phyloP scores from a whole-genome alignment of 2,329 filamentous ascomycete genomes.

The Scorias spongiosa region DNA sequence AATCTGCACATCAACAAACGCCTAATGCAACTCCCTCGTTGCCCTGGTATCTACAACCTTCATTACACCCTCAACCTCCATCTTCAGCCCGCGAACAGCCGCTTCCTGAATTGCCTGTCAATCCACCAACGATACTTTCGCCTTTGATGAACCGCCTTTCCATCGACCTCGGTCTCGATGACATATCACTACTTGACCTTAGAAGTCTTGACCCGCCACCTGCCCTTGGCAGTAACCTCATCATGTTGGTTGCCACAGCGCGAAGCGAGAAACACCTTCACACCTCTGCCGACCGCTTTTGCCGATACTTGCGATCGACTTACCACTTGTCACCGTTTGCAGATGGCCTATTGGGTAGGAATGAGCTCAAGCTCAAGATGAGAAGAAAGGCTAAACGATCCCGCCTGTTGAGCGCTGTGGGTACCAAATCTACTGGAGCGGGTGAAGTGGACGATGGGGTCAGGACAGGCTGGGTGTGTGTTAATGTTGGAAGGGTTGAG shows the following conservation, averaged over 20 bases:
- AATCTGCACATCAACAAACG: not conserved
- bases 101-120: conserved; percentile 49
- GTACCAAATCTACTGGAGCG: conserved; percentile 40
- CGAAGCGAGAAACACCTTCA: conserved; percentile 88
- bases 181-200: conserved; percentile 66
- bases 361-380: conserved; percentile 80
- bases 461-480: conserved; percentile 88
- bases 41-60: conserved; percentile 62
- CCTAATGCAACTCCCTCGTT: conserved; percentile 11
- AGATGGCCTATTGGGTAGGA: conserved; percentile 76
- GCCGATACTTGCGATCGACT: conserved; percentile 64
- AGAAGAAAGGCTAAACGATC: conserved; percentile 66
- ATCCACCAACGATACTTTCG: conserved; percentile 55
- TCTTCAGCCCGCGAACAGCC: conserved; percentile 36
- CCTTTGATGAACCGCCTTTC: conserved; percentile 65
- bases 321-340: conserved; percentile 62
- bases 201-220: conserved; percentile 72
- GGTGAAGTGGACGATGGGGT: conserved; percentile 67
- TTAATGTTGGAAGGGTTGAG: conserved; percentile 64
- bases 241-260: conserved; percentile 87
- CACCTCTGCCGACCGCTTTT: conserved; percentile 76
- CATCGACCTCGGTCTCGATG: conserved; percentile 72
- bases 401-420: conserved; percentile 60
- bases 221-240: conserved; percentile 69
- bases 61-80: conserved; percentile 22